These are phyloP conservation scores for Neofusicoccum cordaticola DNA, from an alignment of 2,329 filamentous ascomycete species.

Conservation along the genomic window DNA sequence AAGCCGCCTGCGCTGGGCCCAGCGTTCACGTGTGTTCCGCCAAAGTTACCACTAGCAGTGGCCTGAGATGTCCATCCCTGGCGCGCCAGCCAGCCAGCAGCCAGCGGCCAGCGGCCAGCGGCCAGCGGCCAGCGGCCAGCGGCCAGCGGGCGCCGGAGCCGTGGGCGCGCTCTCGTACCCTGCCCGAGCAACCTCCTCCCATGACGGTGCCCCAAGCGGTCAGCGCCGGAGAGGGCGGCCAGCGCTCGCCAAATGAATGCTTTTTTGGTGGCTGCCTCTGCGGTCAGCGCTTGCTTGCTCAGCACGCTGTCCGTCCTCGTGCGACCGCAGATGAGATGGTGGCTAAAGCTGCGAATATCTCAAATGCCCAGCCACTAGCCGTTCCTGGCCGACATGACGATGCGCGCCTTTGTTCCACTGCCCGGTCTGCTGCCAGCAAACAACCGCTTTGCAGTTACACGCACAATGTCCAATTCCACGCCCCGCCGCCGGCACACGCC, in stretches of 20 bases:
- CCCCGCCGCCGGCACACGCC: background rate
- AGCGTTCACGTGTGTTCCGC: conserved; percentile 2
- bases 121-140: background rate
- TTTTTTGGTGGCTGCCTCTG: background rate
- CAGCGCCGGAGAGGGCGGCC: background rate
- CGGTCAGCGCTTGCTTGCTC: background rate
- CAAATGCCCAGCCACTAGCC: conserved; percentile 1
- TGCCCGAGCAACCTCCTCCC: background rate
- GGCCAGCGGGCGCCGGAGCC: background rate
- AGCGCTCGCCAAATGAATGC: too few relatives aligned
- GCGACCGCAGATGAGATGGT: background rate
- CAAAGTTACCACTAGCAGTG: background rate
- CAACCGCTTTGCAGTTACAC: background rate
- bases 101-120: background rate
- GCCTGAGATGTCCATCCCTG: conserved; percentile 10
- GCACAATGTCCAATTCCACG: background rate
- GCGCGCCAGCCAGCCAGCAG: background rate
- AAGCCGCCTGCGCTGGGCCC: background rate
- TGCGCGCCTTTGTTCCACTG: background rate
- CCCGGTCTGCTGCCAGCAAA: background rate
- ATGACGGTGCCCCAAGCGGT: background rate
- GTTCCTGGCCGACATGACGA: conserved; percentile 2
- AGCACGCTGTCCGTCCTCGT: background rate
- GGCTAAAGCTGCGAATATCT: background rate
- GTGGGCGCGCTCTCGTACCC: background rate